A percentile compares a stretch with the other conserved stretches of the same genome.
phyloP scores from a whole-genome alignment of 2,329 filamentous ascomycete species.

The Rutstroemia sydowiana region DNA sequence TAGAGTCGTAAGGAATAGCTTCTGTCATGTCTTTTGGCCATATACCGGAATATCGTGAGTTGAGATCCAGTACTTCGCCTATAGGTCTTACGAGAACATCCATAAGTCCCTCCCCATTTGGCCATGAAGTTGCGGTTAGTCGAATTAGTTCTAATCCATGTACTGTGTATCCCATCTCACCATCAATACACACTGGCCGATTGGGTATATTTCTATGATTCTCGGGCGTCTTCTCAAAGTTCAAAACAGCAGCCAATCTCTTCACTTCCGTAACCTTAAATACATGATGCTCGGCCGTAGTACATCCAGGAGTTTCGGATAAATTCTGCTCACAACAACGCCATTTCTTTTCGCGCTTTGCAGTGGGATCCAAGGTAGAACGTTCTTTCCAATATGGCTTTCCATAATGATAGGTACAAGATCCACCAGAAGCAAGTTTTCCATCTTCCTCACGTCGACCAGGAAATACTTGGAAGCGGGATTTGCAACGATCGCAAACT shows the following conservation, averaged over 20 bases:
- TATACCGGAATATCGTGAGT: slow-evolving; percentile 87
- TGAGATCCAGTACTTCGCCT: slow-evolving; percentile 81
- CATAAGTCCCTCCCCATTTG: slow-evolving; percentile 62
- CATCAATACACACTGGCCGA: slow-evolving; percentile 77
- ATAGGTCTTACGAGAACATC: slow-evolving; percentile 80
- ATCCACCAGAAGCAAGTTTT: slow-evolving; percentile 66
- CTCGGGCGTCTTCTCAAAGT: slow-evolving; percentile 70
- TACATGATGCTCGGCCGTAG: slow-evolving; percentile 65
- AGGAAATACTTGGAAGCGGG: slow-evolving; percentile 87
- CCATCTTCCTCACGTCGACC: slow-evolving; percentile 72
- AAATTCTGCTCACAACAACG: slow-evolving; percentile 72
- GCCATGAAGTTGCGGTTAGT: slow-evolving; percentile 84
- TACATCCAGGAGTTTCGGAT: slow-evolving; percentile 70
- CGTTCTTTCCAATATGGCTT: slow-evolving; percentile 51
- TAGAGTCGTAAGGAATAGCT: slow-evolving; percentile 48
- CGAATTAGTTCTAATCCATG: slow-evolving; percentile 83
- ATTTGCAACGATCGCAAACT: slow-evolving; percentile 77
- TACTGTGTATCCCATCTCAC: slow-evolving; percentile 95
- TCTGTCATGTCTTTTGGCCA: slow-evolving; percentile 67
- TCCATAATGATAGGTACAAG: slow-evolving; percentile 76
- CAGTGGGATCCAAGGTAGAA: slow-evolving; percentile 46
- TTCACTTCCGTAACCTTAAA: slow-evolving; percentile 76
- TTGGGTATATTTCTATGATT: slow-evolving; percentile 43
- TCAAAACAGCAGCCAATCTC: slow-evolving; percentile 68
- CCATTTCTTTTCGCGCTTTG: slow-evolving; percentile 54